Evolutionary conservation across 2,329 filamentous ascomycete species (phyloP), one percentile per base, ranked within the genome.

Genomic region (Albophoma yamanashiensis): DNA sequence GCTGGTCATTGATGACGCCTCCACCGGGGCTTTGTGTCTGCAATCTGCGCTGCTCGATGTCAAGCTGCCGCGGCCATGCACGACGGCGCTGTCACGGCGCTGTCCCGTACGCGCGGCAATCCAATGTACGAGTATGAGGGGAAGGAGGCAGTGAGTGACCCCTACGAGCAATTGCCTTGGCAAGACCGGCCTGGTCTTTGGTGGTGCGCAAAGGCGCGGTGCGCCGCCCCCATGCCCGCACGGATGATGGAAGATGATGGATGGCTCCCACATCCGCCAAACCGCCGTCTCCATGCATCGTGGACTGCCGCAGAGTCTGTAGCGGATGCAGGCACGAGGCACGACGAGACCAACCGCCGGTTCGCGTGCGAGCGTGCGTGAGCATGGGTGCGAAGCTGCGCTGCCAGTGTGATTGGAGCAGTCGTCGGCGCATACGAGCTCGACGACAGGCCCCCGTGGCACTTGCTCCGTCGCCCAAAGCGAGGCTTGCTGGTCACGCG

Each of bases 271-370:
- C 12, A 27, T 36, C 34, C 45, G 25, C 45, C 11, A 11, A 50
- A 17, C 25, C 47, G 45, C 45, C 14, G 45, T 31, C 8, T 1
- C 5, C 25, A 25, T 9, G n/a, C 47, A 52, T 34, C 25, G 25
- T 31, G 15, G 47, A 20, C 8, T n/a, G 40, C 39, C 25, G 39
- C 25, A 27, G 25, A 57, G 31, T 58, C 56, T 58, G 56, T 50
- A 58, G 42, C 56, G 56, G 56, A 58, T 58, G 56, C 56, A 57
- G 56, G 56, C 40, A 57, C 56, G 15, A 57, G 40, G 34, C 39
- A 36, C 17, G 20, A 47, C 56, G n/a, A n/a, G n/a, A n/a, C n/a
- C n/a, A n/a, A n/a, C n/a, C n/a, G n/a, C n/a, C n/a, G n/a, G n/a
- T n/a, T n/a, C n/a, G n/a, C n/a, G 7, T 36, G 34, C 34, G 34